These are phyloP conservation scores for Diaporthe destruens DNA, from an alignment of 2,329 filamentous ascomycete genomes.

Conservation along the genomic window DNA sequence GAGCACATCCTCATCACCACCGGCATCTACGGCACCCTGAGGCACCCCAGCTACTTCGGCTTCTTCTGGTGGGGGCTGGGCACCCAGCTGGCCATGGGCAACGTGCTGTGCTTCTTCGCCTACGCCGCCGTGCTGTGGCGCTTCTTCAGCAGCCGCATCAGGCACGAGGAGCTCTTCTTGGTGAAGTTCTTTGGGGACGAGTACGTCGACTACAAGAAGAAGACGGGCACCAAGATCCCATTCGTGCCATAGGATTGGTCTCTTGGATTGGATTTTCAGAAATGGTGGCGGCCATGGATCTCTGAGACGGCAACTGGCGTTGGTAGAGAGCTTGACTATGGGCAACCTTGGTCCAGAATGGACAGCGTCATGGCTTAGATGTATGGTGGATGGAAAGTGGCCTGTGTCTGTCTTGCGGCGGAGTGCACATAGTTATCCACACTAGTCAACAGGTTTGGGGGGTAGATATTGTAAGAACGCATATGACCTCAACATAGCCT, in stretches of 20 bases:
- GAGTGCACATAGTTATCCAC: background rate
- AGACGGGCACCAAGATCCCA: constrained; percentile 83
- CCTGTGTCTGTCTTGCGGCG: background rate
- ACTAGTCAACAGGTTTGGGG: background rate
- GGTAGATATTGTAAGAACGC: background rate
- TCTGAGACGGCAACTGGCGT: background rate
- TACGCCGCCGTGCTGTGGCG: constrained; percentile 84
- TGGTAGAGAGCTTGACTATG: constrained; percentile 5
- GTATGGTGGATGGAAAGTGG: background rate
- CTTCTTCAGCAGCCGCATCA: constrained; percentile 84
- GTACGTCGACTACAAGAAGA: constrained; percentile 79
- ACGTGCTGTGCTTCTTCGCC: constrained; percentile 79
- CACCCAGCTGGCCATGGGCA: constrained; percentile 91
- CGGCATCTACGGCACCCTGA: constrained; percentile 80
- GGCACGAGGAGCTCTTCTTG: constrained; percentile 82
- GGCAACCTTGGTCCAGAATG: constrained; percentile 14
- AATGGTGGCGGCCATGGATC: background rate
- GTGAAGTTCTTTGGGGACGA: constrained; percentile 86
- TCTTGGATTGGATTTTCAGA: background rate
- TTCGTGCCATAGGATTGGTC: constrained; percentile 64
- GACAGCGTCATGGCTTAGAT: constrained; percentile 9
- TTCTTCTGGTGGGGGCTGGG: constrained; percentile 99
- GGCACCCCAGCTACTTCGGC: constrained; percentile 96
- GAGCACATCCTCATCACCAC: constrained; percentile 85
- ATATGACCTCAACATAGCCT: background rate